phyloP scores from a whole-genome alignment of 225 moss, liverwort and hornwort genomes.

The Polytrichum formosum region DNA sequence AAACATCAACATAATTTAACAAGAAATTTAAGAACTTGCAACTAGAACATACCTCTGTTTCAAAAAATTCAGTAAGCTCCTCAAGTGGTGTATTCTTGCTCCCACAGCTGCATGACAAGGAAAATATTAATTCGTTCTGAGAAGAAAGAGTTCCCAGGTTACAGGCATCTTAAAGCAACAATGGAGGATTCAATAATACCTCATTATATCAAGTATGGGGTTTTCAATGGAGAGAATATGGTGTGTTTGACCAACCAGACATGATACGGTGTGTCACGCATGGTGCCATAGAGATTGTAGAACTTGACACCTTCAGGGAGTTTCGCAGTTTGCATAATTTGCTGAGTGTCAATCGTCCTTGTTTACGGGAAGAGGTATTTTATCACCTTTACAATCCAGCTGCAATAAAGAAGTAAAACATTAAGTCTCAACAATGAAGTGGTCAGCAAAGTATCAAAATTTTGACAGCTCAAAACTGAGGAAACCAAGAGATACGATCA shows the following conservation, averaged over 20 bases:
- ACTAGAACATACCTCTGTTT: constrained; percentile 53
- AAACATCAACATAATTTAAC: too few species aligned
- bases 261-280: constrained; percentile 83
- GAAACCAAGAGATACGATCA: too few species aligned
- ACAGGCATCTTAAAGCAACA: not conserved
- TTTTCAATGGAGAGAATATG: constrained; percentile 12
- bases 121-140: not conserved
- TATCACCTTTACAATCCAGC: constrained; percentile 60
- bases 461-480: too few species aligned
- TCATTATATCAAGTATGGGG: too few species aligned
- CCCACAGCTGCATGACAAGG: constrained; percentile 61
- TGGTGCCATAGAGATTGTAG: constrained; percentile 89
- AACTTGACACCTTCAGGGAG: constrained; percentile 81
- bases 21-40: not conserved
- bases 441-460: too few species aligned
- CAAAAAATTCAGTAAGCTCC: constrained; percentile 56
- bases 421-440: too few species aligned
- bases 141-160: not conserved
- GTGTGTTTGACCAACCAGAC: constrained; percentile 55
- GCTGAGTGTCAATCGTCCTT: constrained; percentile 69
- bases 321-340: constrained; percentile 72
- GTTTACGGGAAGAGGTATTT: constrained; percentile 80
- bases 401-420: constrained; percentile 23
- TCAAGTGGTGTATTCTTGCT: constrained; percentile 63
- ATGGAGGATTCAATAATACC: too few species aligned